Evolutionary conservation across 2,329 filamentous ascomycete genomes (phyloP), one percentile per base, ranked within the genome.

Genomic region (Stagonosporopsis chrysanthemi): DNA sequence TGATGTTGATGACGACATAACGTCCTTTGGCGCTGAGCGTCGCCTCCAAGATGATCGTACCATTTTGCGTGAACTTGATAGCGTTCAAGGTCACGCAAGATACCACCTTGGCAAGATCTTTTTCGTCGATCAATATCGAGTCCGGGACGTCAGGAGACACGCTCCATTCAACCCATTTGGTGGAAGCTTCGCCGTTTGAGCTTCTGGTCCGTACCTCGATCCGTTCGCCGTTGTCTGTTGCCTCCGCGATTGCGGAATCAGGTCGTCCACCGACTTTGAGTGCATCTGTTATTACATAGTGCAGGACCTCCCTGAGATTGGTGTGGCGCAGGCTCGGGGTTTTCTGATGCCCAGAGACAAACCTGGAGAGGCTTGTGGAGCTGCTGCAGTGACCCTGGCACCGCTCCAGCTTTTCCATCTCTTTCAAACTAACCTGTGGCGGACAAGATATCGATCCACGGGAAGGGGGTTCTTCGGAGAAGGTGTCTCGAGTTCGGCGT

Each of bases 51-150:
- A 76, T 82, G 52, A 91, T 88, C 12, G 76, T 79, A 6, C 88
- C 88, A 52, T 81, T 80, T 54, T 89, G 86, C 0, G 88, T 90
- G 67, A 90, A 90, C 70, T 90, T 90, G 66, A 90, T 81, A 3
- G 88, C 88, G 69, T 90, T 90, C 28, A 87, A 67, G 39, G 86
- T 83, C 2, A 88, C 82, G 61, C 85, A 87, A 3, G 85, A 88
- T 2, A 88, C 82, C 65, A 88, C 76, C 67, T 88, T 88, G 41
- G 83, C 82, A 33, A 89, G 74, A 58, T 88, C 86, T 63, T 85
- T 82, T 68, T 88, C 86, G 66, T 88, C 86, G 41, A 86, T 81
- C 44, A 84, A 78, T 54, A 86, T 82, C 1, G 80, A 82, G 17
- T 80, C 78, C 4, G 84, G 84, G 9, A 86, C 81, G 51, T 77